phyloP scores from a whole-genome alignment of 2,329 filamentous ascomycete genomes.

The Aphanocladium album region DNA sequence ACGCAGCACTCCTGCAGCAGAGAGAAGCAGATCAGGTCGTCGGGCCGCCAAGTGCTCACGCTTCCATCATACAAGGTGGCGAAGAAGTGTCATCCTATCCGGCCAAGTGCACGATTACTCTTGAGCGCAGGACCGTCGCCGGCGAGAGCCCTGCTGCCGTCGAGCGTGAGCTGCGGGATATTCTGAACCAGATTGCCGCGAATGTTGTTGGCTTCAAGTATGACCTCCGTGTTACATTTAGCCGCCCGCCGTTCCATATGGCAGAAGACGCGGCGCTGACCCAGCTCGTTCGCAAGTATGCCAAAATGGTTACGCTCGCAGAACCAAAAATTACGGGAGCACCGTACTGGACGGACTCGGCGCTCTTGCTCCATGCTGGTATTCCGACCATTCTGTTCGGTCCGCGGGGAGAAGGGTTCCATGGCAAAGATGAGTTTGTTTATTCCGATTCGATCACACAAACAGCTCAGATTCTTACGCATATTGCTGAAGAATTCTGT shows the following conservation, averaged over 20 bases:
- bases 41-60: constrained; percentile 40
- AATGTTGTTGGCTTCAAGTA: constrained; percentile 35
- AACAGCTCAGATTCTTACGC: constrained; percentile 25
- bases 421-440: constrained; percentile 47
- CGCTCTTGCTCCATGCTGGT: constrained; percentile 38
- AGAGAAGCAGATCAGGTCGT: constrained; percentile 26
- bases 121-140: constrained; percentile 45
- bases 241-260: constrained; percentile 39
- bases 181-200: constrained; percentile 30
- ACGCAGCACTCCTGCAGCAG: constrained; percentile 29
- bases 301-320: constrained; percentile 23
- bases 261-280: constrained; percentile 36
- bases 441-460: constrained; percentile 37
- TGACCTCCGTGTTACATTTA: constrained; percentile 34
- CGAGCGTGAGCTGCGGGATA: constrained; percentile 29
- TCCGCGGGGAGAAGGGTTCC: constrained; percentile 42
- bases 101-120: constrained; percentile 39
- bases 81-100: constrained; percentile 50
- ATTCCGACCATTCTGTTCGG: constrained; percentile 44
- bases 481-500: constrained; percentile 27
- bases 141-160: constrained; percentile 36
- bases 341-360: constrained; percentile 48
- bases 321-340: constrained; percentile 24
- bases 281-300: constrained; percentile 24
- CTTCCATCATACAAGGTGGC: constrained; percentile 43